A percentile compares a stretch with the other conserved stretches of the same genome.
Conservation (phyloP, 2,329 filamentous ascomycete genomes). For the Corniculantispora saksenae region DNA sequence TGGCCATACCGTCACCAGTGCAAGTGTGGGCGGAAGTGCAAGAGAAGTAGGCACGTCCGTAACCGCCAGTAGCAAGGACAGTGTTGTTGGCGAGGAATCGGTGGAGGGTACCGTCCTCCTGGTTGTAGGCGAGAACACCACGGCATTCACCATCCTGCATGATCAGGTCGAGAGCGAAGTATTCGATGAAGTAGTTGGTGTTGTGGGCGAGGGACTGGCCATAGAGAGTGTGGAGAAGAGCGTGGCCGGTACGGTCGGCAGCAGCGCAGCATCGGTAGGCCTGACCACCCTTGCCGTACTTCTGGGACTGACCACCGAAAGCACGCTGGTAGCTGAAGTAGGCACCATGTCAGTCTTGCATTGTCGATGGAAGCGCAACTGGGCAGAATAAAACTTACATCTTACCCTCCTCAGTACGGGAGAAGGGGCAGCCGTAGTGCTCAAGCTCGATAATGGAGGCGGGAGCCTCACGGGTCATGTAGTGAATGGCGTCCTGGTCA, state of each 20-base stretch:
- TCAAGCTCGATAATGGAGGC: slow-evolving; percentile 91
- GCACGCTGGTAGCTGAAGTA: slow-evolving; percentile 85
- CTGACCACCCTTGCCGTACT: slow-evolving; percentile 95
- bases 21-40: slow-evolving; percentile 98
- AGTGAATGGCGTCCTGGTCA: slow-evolving; percentile 96
- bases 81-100: slow-evolving; percentile 97
- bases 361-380: neutral
- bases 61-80: slow-evolving; percentile 93
- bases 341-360: slow-evolving; percentile 18
- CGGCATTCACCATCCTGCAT: slow-evolving; percentile 98
- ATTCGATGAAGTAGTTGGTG: slow-evolving; percentile 99
- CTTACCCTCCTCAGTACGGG: slow-evolving; percentile 91
- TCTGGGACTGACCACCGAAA: slow-evolving; percentile 94
- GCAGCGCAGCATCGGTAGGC: slow-evolving; percentile 97
- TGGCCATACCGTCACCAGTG: slow-evolving; percentile 98
- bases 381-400: slow-evolving; percentile 60
- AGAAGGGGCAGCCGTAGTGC: slow-evolving; percentile 97
- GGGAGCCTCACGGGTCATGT: slow-evolving; percentile 95
- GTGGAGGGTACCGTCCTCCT: slow-evolving; percentile 97
- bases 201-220: slow-evolving; percentile 96
- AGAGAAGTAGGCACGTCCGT: slow-evolving; percentile 96
- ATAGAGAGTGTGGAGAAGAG: slow-evolving; percentile 96
- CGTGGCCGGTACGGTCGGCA: slow-evolving; percentile 94
- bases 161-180: slow-evolving; percentile 93
- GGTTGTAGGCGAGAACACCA: slow-evolving; percentile 96